These are phyloP conservation scores for Casuarina glauca DNA, from an alignment of 306 rosid genomes.

Conservation along the genomic window DNA sequence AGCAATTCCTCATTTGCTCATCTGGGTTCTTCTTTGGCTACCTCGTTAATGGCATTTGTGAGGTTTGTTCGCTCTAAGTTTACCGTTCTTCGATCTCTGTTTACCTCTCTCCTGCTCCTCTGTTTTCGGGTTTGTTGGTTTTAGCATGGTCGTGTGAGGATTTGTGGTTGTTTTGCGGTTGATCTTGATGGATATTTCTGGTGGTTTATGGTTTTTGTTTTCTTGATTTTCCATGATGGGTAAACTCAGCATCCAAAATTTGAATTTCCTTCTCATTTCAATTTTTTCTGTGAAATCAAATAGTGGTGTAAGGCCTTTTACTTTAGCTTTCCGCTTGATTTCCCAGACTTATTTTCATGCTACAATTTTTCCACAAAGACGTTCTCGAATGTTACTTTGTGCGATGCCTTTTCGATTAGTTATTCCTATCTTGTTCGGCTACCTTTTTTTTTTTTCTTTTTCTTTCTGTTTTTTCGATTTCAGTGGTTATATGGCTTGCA, in stretches of 20 bases:
- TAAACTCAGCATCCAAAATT: neutral
- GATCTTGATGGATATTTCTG: neutral
- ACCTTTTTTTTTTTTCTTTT: neutral
- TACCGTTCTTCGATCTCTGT: neutral
- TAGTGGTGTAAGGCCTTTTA: neutral
- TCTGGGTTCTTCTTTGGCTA: slow-evolving; percentile 69
- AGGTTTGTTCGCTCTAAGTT: slow-evolving; percentile 37
- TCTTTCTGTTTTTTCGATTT: neutral
- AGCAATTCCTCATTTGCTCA: slow-evolving; percentile 53
- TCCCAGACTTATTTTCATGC: neutral
- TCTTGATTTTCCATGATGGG: neutral
- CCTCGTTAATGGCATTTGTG: slow-evolving; percentile 65
- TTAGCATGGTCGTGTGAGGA: neutral
- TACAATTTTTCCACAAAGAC: neutral
- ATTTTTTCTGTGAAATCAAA: slow-evolving; percentile 7
- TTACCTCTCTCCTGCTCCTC: neutral
- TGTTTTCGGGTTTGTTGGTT: neutral
- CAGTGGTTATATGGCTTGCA: neutral
- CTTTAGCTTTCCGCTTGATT: neutral
- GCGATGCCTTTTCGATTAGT: neutral
- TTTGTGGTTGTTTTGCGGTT: neutral
- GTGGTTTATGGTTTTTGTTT: neutral
- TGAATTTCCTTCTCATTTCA: neutral
- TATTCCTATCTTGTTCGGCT: neutral
- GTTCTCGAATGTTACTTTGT: neutral